Evolutionary conservation across 108 stramenopile species (phyloP).

Genomic region (Thalassiosira profunda): DNA sequence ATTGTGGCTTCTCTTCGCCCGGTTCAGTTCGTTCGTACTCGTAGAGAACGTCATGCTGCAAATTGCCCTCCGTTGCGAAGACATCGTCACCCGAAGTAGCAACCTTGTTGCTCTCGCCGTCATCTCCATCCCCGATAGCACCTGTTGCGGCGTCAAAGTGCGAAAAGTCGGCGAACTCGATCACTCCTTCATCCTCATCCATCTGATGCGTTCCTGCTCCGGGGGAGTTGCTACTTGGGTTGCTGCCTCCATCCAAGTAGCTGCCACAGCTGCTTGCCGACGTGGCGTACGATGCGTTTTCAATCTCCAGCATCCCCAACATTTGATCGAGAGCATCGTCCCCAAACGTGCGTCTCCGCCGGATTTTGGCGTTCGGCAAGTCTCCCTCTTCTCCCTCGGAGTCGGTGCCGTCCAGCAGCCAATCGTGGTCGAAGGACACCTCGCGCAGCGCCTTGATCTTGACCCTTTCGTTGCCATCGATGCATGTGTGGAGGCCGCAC

Average conservation of each 20-base stretch:
- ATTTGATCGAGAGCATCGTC: constrained; percentile 27
- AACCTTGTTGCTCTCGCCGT: neutral
- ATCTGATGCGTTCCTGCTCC: too few species aligned
- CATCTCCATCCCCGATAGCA: neutral
- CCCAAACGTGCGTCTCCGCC: constrained; percentile 19
- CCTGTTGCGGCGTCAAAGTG: neutral
- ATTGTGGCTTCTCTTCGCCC: too few species aligned
- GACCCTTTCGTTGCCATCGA: neutral
- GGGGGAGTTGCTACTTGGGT: too few species aligned
- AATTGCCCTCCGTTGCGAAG: too few species aligned
- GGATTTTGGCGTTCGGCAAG: too few species aligned
- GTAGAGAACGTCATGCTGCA: too few species aligned
- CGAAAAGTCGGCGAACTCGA: constrained; percentile 39
- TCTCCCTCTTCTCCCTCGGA: neutral
- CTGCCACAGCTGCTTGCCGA: too few species aligned
- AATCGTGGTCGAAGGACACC: constrained; percentile 20
- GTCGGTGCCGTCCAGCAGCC: constrained; percentile 36
- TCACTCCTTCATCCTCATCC: too few species aligned
- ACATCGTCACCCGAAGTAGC: too few species aligned
- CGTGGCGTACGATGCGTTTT: constrained; percentile 26
- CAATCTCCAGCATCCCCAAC: constrained; percentile 42
- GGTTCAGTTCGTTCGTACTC: too few species aligned
- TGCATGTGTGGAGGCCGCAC: neutral
- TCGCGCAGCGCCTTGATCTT: neutral
- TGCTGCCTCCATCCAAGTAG: too few species aligned